phyloP scores from a whole-genome alignment of 495 filamentous ascomycete genomes.

The Friedmanniomyces simplex region DNA sequence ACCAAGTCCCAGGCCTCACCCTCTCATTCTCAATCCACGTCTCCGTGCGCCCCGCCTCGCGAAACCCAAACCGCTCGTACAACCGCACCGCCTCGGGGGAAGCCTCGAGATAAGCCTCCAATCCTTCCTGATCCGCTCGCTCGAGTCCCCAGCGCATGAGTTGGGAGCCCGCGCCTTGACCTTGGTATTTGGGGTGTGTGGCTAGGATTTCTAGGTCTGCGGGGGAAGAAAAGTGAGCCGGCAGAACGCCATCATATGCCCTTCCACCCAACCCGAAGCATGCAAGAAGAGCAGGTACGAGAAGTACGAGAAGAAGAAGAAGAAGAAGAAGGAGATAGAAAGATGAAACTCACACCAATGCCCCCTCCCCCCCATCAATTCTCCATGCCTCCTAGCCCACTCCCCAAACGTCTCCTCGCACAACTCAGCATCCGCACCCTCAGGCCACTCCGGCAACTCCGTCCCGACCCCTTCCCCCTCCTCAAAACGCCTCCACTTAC shows the following conservation, averaged over 20 bases:
- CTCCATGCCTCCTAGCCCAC: conserved; percentile 6
- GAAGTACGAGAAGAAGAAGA: too few relatives aligned
- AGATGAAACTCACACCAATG: conserved; percentile 18
- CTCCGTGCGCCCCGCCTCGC: conserved; percentile 11
- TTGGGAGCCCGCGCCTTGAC: conserved; percentile 25
- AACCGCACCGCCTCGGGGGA: conserved; percentile 14
- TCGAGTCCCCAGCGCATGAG: conserved; percentile 27
- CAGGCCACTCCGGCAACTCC: conserved; percentile 16
- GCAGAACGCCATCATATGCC: neutral
- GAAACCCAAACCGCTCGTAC: conserved; percentile 20
- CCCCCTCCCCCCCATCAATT: conserved; percentile 13
- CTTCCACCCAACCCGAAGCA: too few relatives aligned
- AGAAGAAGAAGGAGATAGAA: neutral
- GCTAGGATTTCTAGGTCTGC: conserved; percentile 23
- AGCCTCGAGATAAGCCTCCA: conserved; percentile 22
- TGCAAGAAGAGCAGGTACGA: too few relatives aligned
- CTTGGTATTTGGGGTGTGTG: conserved; percentile 23
- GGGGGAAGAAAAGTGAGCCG: neutral
- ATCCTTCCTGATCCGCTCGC: conserved; percentile 17
- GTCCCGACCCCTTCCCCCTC: conserved; percentile 1
- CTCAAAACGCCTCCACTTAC: conserved; percentile 10
- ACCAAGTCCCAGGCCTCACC: conserved; percentile 8
- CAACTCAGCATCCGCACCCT: conserved; percentile 12
- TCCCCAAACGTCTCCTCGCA: conserved; percentile 17
- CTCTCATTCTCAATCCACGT: conserved; percentile 17